A percentile compares a stretch with the other conserved stretches of the same genome.
Evolutionary conservation across 192 early-diverging fungal species (phyloP).

Genomic region (Entophlyctis helioformis): DNA sequence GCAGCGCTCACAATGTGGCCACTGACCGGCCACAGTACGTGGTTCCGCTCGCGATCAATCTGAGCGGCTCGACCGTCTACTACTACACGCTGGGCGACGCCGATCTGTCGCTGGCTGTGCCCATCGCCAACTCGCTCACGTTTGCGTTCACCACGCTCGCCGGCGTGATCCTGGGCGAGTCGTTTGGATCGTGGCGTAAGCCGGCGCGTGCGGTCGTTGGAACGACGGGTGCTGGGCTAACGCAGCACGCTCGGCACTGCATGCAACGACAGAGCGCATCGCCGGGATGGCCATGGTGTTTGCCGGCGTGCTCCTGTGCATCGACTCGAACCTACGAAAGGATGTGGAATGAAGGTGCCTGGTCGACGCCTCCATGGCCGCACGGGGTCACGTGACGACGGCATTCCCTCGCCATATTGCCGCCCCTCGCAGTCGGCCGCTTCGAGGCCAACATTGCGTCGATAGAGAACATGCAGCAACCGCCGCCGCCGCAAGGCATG

Average conservation of each 20-base stretch:
- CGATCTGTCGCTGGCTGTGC: slow-evolving; percentile 84
- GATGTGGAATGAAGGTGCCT: neutral
- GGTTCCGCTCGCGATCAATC: slow-evolving; percentile 73
- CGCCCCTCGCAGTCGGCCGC: too few species aligned
- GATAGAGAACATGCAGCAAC: too few species aligned
- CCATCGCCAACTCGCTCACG: slow-evolving; percentile 83
- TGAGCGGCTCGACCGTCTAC: slow-evolving; percentile 84
- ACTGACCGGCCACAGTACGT: slow-evolving; percentile 43
- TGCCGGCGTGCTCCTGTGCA: slow-evolving; percentile 55
- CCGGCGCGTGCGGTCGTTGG: neutral
- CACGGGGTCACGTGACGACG: too few species aligned
- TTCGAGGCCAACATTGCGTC: too few species aligned
- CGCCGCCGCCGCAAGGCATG: too few species aligned
- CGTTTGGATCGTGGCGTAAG: slow-evolving; percentile 50
- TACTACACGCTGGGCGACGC: slow-evolving; percentile 77
- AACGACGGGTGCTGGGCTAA: neutral
- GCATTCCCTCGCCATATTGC: too few species aligned
- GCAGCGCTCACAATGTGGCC: neutral
- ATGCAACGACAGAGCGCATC: slow-evolving; percentile 31
- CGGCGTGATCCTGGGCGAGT: slow-evolving; percentile 69
- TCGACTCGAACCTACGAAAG: slow-evolving; percentile 10
- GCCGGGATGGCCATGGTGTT: slow-evolving; percentile 59
- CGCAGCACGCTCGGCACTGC: neutral
- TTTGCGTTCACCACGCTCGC: slow-evolving; percentile 76
- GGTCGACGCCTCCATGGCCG: too few species aligned